Percentiles rank a stretch among this genome's conserved stretches.
Conservation (phyloP, 2,329 filamentous ascomycete genomes). For the Penicillium sp. region DNA sequence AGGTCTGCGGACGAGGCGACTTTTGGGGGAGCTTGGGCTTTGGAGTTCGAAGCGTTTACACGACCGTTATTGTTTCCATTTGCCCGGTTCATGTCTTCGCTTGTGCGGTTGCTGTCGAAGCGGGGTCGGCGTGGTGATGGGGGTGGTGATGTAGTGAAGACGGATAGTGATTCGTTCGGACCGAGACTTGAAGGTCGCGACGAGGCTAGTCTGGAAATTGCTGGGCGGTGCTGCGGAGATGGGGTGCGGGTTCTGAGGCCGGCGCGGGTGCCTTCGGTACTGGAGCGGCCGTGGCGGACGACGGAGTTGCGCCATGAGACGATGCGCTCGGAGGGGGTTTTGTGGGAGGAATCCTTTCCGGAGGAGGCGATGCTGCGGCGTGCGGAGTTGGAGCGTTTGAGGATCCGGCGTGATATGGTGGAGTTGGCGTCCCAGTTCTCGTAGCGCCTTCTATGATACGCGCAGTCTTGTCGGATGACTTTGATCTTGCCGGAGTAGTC, state of each 20-base stretch:
- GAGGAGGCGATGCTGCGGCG: slow-evolving; percentile 53
- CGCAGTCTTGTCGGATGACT: slow-evolving; percentile 93
- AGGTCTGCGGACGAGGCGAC: slow-evolving; percentile 22
- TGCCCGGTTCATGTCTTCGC: slow-evolving; percentile 13
- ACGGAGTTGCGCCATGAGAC: slow-evolving; percentile 81
- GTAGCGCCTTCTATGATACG: slow-evolving; percentile 71
- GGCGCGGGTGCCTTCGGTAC: slow-evolving; percentile 44
- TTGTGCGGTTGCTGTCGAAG: slow-evolving; percentile 23
- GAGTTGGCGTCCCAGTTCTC: slow-evolving; percentile 78
- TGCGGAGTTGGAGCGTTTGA: slow-evolving; percentile 56
- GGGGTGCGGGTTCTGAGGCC: slow-evolving; percentile 44
- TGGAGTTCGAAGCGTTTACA: neutral
- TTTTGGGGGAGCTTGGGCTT: slow-evolving; percentile 1
- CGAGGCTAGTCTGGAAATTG: slow-evolving; percentile 16
- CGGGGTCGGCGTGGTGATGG: slow-evolving; percentile 27
- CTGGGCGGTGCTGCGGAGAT: slow-evolving; percentile 47
- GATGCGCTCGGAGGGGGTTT: slow-evolving; percentile 70
- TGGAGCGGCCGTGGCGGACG: slow-evolving; percentile 52
- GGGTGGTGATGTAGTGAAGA: slow-evolving; percentile 29
- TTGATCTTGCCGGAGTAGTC: slow-evolving; percentile 89
- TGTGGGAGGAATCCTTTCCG: slow-evolving; percentile 44
- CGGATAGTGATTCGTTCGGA: slow-evolving; percentile 31
- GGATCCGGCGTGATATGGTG: slow-evolving; percentile 69
- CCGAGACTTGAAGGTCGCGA: slow-evolving; percentile 26
- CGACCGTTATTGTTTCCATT: slow-evolving; percentile 10